phyloP scores from a whole-genome alignment of 129 eudicot species.

The Flaveria bidentis region DNA sequence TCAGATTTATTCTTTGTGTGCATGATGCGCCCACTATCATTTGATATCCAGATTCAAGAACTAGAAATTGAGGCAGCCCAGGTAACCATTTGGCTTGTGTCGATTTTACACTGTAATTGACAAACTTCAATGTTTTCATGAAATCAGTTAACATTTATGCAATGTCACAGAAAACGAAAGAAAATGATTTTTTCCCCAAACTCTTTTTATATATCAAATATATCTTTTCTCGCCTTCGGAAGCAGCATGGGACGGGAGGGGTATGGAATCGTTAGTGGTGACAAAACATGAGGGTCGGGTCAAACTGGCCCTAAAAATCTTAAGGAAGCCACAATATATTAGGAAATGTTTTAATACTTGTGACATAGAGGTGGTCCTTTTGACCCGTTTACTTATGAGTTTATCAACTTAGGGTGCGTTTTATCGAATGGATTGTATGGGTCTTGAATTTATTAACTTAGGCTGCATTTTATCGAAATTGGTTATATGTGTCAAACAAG shows the following conservation, averaged over 20 bases:
- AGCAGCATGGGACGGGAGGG: not conserved
- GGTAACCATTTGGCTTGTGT: slow-evolving; percentile 37
- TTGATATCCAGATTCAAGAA: slow-evolving; percentile 65
- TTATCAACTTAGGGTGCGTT: not conserved
- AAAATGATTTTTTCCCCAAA: not conserved
- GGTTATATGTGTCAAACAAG: not conserved
- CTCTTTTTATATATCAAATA: not conserved
- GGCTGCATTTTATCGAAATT: not conserved
- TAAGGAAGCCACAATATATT: not conserved
- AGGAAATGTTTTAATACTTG: not conserved
- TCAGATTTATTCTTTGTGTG: slow-evolving; percentile 69
- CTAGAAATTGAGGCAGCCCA: slow-evolving; percentile 72
- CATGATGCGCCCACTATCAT: slow-evolving; percentile 66
- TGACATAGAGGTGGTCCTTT: not conserved
- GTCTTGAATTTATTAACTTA: not conserved
- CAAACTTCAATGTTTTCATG: slow-evolving; percentile 3
- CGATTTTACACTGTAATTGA: not conserved
- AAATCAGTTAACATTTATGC: slow-evolving; percentile 1
- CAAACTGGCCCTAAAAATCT: not conserved
- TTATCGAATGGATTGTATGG: not conserved
- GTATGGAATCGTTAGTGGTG: not conserved
- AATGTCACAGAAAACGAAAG: not conserved
- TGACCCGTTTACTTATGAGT: not conserved
- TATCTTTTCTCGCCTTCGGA: not conserved
- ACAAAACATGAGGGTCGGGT: not conserved